Base-by-base conservation (phyloP, 768 basidiomycete genomes). In the Suillus discolor region DNA sequence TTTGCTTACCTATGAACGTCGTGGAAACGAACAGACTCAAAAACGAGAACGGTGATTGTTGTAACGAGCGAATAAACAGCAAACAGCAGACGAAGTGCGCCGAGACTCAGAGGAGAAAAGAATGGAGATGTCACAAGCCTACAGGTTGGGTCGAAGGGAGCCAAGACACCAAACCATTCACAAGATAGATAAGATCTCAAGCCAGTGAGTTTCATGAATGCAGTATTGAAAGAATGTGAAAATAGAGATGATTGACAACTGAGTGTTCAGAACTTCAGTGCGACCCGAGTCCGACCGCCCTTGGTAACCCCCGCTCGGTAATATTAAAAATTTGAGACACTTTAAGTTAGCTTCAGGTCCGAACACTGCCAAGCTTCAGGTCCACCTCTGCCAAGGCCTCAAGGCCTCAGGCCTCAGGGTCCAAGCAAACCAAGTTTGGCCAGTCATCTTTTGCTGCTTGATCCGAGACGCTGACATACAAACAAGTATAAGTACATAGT, bases 51-150 rank as follows among this genome's bases (percentile, higher is more conserved):
- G 74, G 78, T 51, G 80, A 79, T 55, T 84, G 62, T 5, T 79
- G 68, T 28, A 53, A 80, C 61, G 54, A 87, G 74, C 0, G 83
- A 79, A 67, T 89, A 91, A 1, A 83, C 55, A 1, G 85, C 88
- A 36, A 90, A 68, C 3, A 81, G 63, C 36, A 84, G 70, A 51
- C 89, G 81, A 39, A 87, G 66, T 5, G 63, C 62, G 1, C 81
- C 86, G 38, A 90, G 80, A 25, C 72, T 65, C 18, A 68, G 25
- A 16, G 87, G 81, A 4, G 82, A 76, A 62, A 89, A 68, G 69
- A 66, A 66, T 15, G 78, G 76, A 0, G 79, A 81, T 5, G 84
- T 81, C 64, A 83, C 83, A 66, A 79, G 71, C 62, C 70, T 65
- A 64, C 74, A 75, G 4, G 72, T 63, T 1, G 74, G 70, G 71